Evolutionary conservation across 768 basidiomycete species (phyloP).

Genomic region (Pleurotus cornucopiae): DNA sequence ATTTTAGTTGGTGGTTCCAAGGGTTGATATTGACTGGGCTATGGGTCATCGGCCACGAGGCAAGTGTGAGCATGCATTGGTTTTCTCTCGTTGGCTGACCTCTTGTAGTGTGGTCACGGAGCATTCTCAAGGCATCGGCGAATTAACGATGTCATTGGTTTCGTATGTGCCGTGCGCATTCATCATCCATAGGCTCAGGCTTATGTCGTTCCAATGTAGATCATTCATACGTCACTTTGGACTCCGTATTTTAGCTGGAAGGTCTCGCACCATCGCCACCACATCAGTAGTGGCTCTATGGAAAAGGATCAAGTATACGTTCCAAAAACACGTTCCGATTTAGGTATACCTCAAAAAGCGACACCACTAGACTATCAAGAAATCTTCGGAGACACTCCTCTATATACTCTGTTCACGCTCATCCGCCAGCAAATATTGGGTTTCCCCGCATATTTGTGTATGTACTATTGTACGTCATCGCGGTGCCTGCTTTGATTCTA

Average conservation of each 20-base stretch:
- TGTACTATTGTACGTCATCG: constrained; percentile 7
- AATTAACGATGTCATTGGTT: constrained; percentile 9
- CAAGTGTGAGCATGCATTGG: neutral
- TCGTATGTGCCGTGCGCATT: neutral
- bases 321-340: constrained; percentile 29
- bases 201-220: neutral
- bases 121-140: constrained; percentile 4
- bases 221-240: neutral
- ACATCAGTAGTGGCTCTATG: constrained; percentile 9
- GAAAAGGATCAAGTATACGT: constrained; percentile 9
- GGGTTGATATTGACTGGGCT: constrained; percentile 15
- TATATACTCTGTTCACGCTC: constrained; percentile 36
- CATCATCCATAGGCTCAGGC: neutral
- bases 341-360: constrained; percentile 22
- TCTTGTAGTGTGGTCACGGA: constrained; percentile 10
- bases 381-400: constrained; percentile 36
- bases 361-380: constrained; percentile 27
- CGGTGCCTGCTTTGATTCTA: constrained; percentile 10
- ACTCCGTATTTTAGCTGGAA: constrained; percentile 14
- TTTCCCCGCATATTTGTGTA: constrained; percentile 40
- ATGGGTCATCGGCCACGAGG: constrained; percentile 16
- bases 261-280: constrained; percentile 17
- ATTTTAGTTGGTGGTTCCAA: constrained; percentile 17
- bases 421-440: constrained; percentile 36
- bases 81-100: neutral